Percentiles rank a stretch among this genome's conserved stretches.
These are phyloP conservation scores for Ustilago curta DNA, from an alignment of 1,284 basidiomycete genomes.

Conservation along the genomic window DNA sequence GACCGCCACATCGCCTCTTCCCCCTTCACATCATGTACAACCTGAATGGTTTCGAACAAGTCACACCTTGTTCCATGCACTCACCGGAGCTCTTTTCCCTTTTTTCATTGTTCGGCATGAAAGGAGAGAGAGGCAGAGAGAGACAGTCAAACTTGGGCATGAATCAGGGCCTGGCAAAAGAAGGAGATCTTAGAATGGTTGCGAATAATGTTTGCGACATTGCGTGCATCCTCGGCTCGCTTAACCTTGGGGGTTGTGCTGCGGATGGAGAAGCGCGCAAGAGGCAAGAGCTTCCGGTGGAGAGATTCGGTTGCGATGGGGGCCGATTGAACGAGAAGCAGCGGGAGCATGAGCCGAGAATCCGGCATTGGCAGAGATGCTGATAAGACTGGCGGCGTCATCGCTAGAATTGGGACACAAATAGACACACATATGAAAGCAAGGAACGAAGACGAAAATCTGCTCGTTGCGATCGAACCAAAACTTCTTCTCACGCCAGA, in stretches of 20 bases:
- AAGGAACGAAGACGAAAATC: neutral
- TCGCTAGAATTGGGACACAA: neutral
- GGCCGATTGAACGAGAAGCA: neutral
- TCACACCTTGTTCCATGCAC: neutral
- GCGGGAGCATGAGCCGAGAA: neutral
- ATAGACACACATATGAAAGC: neutral
- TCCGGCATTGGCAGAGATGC: neutral
- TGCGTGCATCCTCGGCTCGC: slow-evolving; percentile 6
- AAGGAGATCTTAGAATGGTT: slow-evolving; percentile 2
- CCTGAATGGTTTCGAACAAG: neutral
- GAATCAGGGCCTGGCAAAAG: neutral
- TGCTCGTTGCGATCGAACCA: neutral
- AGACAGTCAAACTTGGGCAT: neutral
- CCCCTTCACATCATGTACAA: neutral
- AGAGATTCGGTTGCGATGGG: neutral
- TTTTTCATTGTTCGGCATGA: neutral
- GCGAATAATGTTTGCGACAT: slow-evolving; percentile 12
- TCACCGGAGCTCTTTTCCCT: too few relatives aligned
- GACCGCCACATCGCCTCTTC: neutral
- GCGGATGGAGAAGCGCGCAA: slow-evolving; percentile 1
- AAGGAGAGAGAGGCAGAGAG: neutral
- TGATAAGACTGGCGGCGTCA: slow-evolving; percentile 11
- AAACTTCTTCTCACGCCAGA: too few relatives aligned
- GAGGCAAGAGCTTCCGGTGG: neutral
- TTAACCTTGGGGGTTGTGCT: neutral